phyloP scores from a whole-genome alignment of 148 eudicot genomes.

The Limonium bicolor region DNA sequence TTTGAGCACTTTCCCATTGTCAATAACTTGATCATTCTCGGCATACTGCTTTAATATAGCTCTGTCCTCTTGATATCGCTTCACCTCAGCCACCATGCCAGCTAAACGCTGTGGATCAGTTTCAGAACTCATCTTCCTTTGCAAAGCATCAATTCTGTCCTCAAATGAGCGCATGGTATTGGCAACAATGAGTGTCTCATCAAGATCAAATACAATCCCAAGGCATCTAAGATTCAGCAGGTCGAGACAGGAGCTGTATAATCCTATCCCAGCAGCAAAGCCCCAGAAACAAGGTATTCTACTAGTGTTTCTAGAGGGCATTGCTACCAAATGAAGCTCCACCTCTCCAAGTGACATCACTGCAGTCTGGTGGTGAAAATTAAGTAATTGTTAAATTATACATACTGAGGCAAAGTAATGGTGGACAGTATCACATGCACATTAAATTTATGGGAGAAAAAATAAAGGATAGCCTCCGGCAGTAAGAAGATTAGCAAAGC shows the following conservation, averaged over 20 bases:
- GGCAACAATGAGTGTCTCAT: slow-evolving; percentile 91
- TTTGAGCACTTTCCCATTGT: slow-evolving; percentile 65
- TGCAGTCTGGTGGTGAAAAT: too few species aligned
- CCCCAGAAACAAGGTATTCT: slow-evolving; percentile 76
- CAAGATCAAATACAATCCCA: slow-evolving; percentile 97
- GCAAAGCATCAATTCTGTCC: slow-evolving; percentile 80
- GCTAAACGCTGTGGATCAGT: slow-evolving; percentile 61
- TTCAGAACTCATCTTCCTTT: slow-evolving; percentile 59
- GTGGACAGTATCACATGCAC: too few species aligned
- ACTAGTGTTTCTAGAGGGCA: slow-evolving; percentile 57
- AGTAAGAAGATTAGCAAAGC: too few species aligned
- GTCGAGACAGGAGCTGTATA: slow-evolving; percentile 71
- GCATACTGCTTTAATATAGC: slow-evolving; percentile 84
- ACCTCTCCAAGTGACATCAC: slow-evolving; percentile 46
- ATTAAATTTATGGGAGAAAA: too few species aligned
- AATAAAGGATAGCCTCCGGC: too few species aligned
- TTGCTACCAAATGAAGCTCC: slow-evolving; percentile 91
- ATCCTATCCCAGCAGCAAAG: slow-evolving; percentile 37
- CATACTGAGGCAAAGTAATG: too few species aligned
- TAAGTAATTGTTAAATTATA: too few species aligned
- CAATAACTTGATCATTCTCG: slow-evolving; percentile 85
- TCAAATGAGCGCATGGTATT: slow-evolving; percentile 96
- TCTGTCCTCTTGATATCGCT: slow-evolving; percentile 90
- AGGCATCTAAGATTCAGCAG: slow-evolving; percentile 96
- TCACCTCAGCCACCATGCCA: slow-evolving; percentile 86